A percentile compares a stretch with the other conserved stretches of the same genome.
phyloP scores from a whole-genome alignment of 805 yeast species.

The Lipomyces spencermartinsiae region DNA sequence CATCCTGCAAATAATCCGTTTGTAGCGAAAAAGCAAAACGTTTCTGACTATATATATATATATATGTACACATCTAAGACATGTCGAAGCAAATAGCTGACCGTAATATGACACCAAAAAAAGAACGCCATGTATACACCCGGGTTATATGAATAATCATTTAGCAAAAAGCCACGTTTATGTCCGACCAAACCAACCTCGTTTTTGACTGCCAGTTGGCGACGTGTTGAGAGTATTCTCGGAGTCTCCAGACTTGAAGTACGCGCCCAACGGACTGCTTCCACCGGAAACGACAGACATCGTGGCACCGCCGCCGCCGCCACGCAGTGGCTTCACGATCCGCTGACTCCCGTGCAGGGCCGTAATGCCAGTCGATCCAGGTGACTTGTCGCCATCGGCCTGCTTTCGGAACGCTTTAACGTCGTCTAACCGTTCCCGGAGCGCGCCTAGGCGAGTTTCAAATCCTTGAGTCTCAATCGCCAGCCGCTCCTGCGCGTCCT shows the following conservation, averaged over 20 bases:
- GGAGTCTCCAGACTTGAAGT: constrained; percentile 3
- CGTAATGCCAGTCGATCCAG: not conserved
- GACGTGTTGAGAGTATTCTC: constrained; percentile 1
- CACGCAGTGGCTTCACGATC: constrained; percentile 68
- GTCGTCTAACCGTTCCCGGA: constrained; percentile 38
- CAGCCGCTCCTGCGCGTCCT: constrained; percentile 58
- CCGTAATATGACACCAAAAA: not conserved
- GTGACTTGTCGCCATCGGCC: constrained; percentile 19
- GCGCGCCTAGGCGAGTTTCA: constrained; percentile 45
- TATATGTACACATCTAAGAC: no score
- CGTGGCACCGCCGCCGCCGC: constrained; percentile 50
- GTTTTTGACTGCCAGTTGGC: not conserved
- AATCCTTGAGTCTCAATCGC: constrained; percentile 57
- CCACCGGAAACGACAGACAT: not conserved
- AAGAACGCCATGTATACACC: constrained; percentile 2
- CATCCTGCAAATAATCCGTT: no score
- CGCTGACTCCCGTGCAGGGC: constrained; percentile 45
- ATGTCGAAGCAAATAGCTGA: not conserved
- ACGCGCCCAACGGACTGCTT: constrained; percentile 5
- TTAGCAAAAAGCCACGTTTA: not conserved
- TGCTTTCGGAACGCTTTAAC: constrained; percentile 34
- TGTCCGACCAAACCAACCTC: not conserved
- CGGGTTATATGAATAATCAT: not conserved
- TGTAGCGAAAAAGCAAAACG: no score
- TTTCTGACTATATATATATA: no score